Evolutionary conservation across 805 yeast genomes (phyloP), one percentile per base, ranked within the genome.

Genomic region (Scheffersomyces spartinae): DNA sequence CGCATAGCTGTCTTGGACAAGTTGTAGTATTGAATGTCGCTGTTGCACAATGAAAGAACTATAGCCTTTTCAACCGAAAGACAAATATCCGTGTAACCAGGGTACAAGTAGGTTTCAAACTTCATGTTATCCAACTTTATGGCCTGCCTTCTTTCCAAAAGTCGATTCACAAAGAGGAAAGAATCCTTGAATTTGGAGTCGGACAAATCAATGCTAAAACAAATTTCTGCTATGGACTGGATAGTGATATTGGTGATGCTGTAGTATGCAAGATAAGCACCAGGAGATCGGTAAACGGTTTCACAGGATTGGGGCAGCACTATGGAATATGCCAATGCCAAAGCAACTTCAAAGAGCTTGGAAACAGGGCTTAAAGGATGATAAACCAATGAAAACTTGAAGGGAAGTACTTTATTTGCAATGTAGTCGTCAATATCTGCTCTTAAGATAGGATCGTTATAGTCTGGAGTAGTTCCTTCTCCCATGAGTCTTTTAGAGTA

Each of bases 1-100:
- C 35, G 38, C 49, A 59, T 59, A 15, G 58, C 48, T 7, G 39
- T 39, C 26, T 52, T 59, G 15, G 61, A 58, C 26, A 54, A 42
- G 31, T 52, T 54, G 35, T 56, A 56, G 33, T 59, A 58, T 27
- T 60, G 64, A 18, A 56, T 47, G 31, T 60, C 65, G 34, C 57
- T 64, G 3, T 64, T 58, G 32, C 65, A 60, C 13, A 60, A 39
- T 3, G 61, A 50, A 18, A 60, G 38, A 15, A 60, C 40, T 20
- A 60, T 40, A 3, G 55, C 45, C 34, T 52, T 54, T 30, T 60
- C 67, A 16, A 55, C 42, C 1, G 61, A 39, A 21, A 42, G 45
- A 11, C 45, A 33, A 4, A 45, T 45, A 9, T 30, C 30, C 4
- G 25, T 25, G 17, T 54, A 49, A 13, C 26, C 15, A 19, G 37